Percentiles rank a stretch among this genome's conserved stretches.
These are phyloP conservation scores for Sphagnum magellanicum DNA, from an alignment of 228 moss, liverwort and hornwort genomes.

Conservation along the genomic window DNA sequence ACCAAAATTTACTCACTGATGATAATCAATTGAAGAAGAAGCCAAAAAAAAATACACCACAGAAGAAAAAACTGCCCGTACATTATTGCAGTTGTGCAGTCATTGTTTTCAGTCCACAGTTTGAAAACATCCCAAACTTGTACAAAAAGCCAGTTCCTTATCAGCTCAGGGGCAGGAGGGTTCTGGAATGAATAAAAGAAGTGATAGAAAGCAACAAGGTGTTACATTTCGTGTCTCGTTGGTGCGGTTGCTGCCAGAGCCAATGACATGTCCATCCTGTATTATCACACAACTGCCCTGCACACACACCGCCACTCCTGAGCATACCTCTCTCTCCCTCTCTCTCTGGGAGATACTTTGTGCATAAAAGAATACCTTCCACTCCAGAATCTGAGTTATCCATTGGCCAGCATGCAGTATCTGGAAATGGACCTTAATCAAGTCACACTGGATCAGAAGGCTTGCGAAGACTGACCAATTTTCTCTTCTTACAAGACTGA, in stretches of 20 bases:
- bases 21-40: too few relatives aligned
- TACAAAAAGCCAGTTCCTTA: background rate
- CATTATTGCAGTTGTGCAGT: too few relatives aligned
- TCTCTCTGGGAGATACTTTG: too few relatives aligned
- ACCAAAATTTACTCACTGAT: too few relatives aligned
- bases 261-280: constrained; percentile 64
- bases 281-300: constrained; percentile 75
- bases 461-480: too few relatives aligned
- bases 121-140: too few relatives aligned
- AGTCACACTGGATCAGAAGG: background rate
- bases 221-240: constrained; percentile 89
- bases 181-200: background rate
- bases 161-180: background rate
- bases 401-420: background rate
- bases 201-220: constrained; percentile 7
- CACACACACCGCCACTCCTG: too few relatives aligned
- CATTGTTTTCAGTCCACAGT: too few relatives aligned
- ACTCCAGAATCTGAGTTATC: background rate
- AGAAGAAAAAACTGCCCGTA: too few relatives aligned
- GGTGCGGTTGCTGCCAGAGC: constrained; percentile 82
- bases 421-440: background rate
- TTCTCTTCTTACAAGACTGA: too few relatives aligned
- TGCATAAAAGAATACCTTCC: background rate
- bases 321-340: too few relatives aligned
- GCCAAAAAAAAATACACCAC: too few relatives aligned